Evolutionary conservation across 176 grass and related monocot genomes (phyloP), one percentile per base, ranked within the genome.

Genomic region (Coix lacrymajobi): DNA sequence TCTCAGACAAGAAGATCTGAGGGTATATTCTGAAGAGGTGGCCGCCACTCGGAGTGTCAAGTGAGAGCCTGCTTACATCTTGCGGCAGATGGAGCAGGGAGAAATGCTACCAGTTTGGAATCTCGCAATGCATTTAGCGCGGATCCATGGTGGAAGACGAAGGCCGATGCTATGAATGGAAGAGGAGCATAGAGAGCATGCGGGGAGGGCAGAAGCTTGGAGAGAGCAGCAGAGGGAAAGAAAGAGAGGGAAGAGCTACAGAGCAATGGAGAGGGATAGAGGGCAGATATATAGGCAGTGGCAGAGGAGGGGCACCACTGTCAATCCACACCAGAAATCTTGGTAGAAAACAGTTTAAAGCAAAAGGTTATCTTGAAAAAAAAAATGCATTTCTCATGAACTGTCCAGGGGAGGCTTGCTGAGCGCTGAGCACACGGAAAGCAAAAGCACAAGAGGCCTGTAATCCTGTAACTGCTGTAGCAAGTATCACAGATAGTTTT

Each of bases 31-130:
- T 71, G 83, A 49, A 68, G 54, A 75, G n/a, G n/a, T 49, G 58
- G 36, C 75, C 36, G 34, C 80, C 68, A 75, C 48, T 19, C 34
- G 34, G 14, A 1, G 74, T 87, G 75, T 78, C 34, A 72, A 36
- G 60, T 4, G 45, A 79, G 46, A 37, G 38, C 74, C 62, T 87
- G 80, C 76, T 87, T 90, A 90, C 89, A 87, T 87, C 75, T 87
- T 87, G 75, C 76, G 24, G 83, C 79, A 83, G 74, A 80, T 46
- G 57, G 32, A 52, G 45, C 76, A 40, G 29, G 73, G 43, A 75
- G 49, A 70, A 81, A 76, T 62, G 75, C 75, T 86, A 87, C 62
- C 16, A 37, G 8, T 29, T 29, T 11, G 61, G 40, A 38, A 46
- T 1, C 68, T 40, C 41, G 84, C 62, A 51, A 62, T 66, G 73